Evolutionary conservation across 1,284 basidiomycete genomes (phyloP), one percentile per base, ranked within the genome.

Genomic region (Ceratobasidium sp.): DNA sequence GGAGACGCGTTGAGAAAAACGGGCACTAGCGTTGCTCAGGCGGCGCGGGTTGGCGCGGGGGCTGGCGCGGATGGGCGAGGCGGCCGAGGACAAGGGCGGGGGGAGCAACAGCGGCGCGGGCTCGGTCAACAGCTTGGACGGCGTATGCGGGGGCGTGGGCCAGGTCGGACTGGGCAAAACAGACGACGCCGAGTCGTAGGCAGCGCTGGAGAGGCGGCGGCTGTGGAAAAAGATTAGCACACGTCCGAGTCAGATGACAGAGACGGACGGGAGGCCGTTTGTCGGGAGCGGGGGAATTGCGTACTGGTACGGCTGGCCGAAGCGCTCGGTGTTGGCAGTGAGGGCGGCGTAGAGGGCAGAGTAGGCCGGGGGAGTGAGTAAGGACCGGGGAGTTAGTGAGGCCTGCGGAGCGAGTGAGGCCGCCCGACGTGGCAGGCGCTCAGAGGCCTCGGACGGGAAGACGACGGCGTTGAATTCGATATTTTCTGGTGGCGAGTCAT

Each of bases 21-120:
- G 78, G 23, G 71, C 56, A 12, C 61, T 76, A 52, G 71, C 65
- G 38, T 76, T 73, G 78, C 74, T 76, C n/a, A 73, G 70, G 40
- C 70, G 70, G 44, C 70, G 56, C 12, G 70, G 70, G 33, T 61
- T 23, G 0, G 57, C 33, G 0, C 56, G 70, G 23, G 70, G 70
- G 33, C 70, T 73, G 5, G 57, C 57, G 23, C 70, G 70, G 57
- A 73, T 62, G 44, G 70, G 70, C 15, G 70, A 73, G n/a, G 70
- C 70, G n/a, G 68, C 44, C 44, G 65, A 50, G 9, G 40, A 57
- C 23, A 73, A 4, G 26, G 70, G 44, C 46, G 57, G 70, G 42
- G 70, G 70, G 42, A 73, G 70, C 56, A 73, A 42, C 70, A 73
- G 59, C 56, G 70, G 70, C 59, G 62, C 62, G 56, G 70, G 70